Percentiles rank a stretch among this genome's conserved stretches.
These are phyloP conservation scores for Aureobasidium zeae DNA, from an alignment of 2,329 filamentous ascomycete species.

Conservation along the genomic window DNA sequence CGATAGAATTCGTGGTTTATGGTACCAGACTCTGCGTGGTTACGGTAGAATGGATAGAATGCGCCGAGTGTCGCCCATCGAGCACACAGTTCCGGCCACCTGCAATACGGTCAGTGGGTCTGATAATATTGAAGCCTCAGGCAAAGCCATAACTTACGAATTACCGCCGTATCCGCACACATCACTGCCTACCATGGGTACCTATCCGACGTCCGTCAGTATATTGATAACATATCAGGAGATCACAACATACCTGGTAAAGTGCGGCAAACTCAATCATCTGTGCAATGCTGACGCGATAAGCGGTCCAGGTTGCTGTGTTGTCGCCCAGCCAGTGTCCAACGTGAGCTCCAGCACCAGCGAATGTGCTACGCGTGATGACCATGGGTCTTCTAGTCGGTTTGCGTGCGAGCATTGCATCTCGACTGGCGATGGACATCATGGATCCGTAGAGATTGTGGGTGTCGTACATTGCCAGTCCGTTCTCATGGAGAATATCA, in stretches of 20 bases:
- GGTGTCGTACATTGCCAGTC: slow-evolving; percentile 60
- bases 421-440: slow-evolving; percentile 59
- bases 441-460: slow-evolving; percentile 69
- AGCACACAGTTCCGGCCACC: slow-evolving; percentile 56
- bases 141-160: too few species aligned
- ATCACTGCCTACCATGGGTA: slow-evolving; percentile 45
- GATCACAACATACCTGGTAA: slow-evolving; percentile 28
- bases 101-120: too few species aligned
- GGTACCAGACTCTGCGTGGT: slow-evolving; percentile 52
- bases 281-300: slow-evolving; percentile 34
- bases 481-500: slow-evolving; percentile 58
- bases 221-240: not conserved
- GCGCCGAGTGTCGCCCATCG: slow-evolving; percentile 68
- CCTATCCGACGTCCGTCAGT: slow-evolving; percentile 11
- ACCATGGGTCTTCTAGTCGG: slow-evolving; percentile 57
- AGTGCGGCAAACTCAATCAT: slow-evolving; percentile 39
- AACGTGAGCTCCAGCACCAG: slow-evolving; percentile 55
- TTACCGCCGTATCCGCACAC: slow-evolving; percentile 67
- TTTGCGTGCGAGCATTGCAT: slow-evolving; percentile 57
- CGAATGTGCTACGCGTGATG: slow-evolving; percentile 68
- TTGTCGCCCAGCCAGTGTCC: slow-evolving; percentile 56
- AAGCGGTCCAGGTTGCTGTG: slow-evolving; percentile 35
- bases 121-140: too few species aligned
- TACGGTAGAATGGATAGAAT: slow-evolving; percentile 67
- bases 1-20: slow-evolving; percentile 64